Conservation (phyloP, 208 protist genomes). For the Acanthamoeba polyphaga region DNA sequence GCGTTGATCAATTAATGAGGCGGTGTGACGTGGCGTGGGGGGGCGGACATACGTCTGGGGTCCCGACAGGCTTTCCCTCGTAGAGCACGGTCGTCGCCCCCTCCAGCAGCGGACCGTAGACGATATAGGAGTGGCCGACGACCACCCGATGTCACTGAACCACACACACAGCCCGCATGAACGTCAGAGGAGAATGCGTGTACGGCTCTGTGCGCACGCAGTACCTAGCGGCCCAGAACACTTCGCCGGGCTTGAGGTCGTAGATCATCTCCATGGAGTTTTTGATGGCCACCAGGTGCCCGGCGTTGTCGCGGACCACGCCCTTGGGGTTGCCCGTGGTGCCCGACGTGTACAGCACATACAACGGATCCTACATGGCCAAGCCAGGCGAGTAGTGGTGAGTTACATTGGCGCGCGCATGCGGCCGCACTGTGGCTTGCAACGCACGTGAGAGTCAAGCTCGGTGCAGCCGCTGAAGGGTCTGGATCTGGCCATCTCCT, state of each 20-base stretch:
- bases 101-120: constrained; percentile 82
- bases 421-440: not conserved
- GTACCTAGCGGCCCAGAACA: constrained; percentile 16
- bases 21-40: not conserved
- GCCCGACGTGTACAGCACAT: constrained; percentile 86
- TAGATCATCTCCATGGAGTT: constrained; percentile 41
- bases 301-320: constrained; percentile 39
- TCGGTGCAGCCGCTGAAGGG: not conserved
- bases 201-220: not conserved
- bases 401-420: not conserved
- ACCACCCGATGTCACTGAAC: constrained; percentile 79
- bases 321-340: constrained; percentile 89
- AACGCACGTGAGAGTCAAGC: not conserved
- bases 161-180: not conserved
- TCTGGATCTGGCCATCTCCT: not conserved
- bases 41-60: constrained; percentile 76
- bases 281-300: constrained; percentile 26
- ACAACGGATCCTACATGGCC: constrained; percentile 39
- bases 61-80: constrained; percentile 85
- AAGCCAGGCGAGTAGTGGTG: not conserved
- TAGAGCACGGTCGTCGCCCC: constrained; percentile 82
- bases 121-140: constrained; percentile 85
- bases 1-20: not conserved
- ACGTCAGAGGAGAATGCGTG: not conserved
- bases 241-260: constrained; percentile 11